Evolutionary conservation across 164 flowering plant species (phyloP).

Genomic region (Berberis thunbergii): DNA sequence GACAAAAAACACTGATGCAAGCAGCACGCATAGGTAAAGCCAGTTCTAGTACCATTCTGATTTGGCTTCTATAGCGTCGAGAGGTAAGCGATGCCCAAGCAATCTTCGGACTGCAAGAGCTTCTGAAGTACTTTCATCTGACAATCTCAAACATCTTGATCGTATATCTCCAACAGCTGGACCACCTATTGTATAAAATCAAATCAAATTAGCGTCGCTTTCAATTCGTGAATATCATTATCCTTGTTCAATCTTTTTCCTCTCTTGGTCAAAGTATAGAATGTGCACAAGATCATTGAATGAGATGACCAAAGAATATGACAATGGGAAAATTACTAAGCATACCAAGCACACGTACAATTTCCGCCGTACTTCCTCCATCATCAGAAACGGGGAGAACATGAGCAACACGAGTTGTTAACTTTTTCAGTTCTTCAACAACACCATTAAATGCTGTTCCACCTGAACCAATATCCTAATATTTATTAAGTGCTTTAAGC

Average conservation of each 20-base stretch:
- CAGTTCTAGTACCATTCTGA: constrained; percentile 54
- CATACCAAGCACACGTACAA: constrained; percentile 93
- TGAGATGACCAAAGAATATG: not conserved
- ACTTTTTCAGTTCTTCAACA: constrained; percentile 79
- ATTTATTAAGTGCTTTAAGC: too few relatives aligned
- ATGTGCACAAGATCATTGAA: too few relatives aligned
- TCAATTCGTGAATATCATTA: too few relatives aligned
- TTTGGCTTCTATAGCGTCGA: constrained; percentile 61
- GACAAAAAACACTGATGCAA: not conserved
- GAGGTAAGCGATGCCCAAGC: constrained; percentile 86
- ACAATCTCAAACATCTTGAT: constrained; percentile 88
- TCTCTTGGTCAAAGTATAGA: too few relatives aligned
- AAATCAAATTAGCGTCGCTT: too few relatives aligned
- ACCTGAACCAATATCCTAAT: constrained; percentile 29
- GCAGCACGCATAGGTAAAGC: not conserved
- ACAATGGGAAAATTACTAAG: not conserved
- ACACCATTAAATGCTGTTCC: constrained; percentile 99
- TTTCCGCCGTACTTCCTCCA: constrained; percentile 98
- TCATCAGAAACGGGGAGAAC: constrained; percentile 99
- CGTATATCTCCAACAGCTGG: constrained; percentile 99
- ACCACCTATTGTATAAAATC: constrained; percentile 46
- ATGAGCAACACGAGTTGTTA: constrained; percentile 85
- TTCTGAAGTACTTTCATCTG: constrained; percentile 86
- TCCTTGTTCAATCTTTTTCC: too few relatives aligned
- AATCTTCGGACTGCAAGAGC: constrained; percentile 81